Evolutionary conservation across 352 stramenopile species (phyloP).

Genomic region (Globisporangium sylvaticum): DNA sequence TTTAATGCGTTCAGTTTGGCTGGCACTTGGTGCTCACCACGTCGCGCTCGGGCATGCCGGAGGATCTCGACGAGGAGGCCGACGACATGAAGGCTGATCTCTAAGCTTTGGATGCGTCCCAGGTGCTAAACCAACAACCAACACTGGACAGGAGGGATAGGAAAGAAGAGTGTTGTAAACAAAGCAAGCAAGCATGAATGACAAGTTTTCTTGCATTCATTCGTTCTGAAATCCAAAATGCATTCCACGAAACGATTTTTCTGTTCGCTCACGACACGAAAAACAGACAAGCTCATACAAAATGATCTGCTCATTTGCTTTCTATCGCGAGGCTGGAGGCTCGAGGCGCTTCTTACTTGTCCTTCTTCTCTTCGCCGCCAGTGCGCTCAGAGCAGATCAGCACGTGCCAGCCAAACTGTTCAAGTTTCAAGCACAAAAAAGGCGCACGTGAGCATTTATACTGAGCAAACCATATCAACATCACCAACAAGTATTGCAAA

Average conservation of each 20-base stretch:
- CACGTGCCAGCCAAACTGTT: constrained; percentile 75
- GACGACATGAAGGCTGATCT: constrained; percentile 3
- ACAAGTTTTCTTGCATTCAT: background rate
- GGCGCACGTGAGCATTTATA: background rate
- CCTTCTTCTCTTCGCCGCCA: constrained; percentile 36
- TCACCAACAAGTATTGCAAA: constrained; percentile 21
- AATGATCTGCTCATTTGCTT: background rate
- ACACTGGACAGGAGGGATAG: background rate
- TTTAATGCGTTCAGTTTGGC: constrained; percentile 44
- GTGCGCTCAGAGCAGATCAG: constrained; percentile 62
- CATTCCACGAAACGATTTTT: background rate
- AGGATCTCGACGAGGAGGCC: constrained; percentile 17
- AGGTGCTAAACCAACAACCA: background rate
- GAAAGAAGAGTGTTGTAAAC: background rate
- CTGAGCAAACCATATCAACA: background rate
- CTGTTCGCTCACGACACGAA: background rate
- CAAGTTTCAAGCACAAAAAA: background rate
- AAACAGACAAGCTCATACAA: background rate
- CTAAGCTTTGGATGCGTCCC: background rate
- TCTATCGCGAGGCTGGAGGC: background rate
- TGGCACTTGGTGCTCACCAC: constrained; percentile 38
- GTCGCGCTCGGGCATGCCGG: constrained; percentile 46
- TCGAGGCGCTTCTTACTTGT: constrained; percentile 3
- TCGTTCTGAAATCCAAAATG: background rate
- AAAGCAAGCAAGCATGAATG: background rate